Conservation (phyloP, 2,329 filamentous ascomycete species). For the Diplodia sapinea region DNA sequence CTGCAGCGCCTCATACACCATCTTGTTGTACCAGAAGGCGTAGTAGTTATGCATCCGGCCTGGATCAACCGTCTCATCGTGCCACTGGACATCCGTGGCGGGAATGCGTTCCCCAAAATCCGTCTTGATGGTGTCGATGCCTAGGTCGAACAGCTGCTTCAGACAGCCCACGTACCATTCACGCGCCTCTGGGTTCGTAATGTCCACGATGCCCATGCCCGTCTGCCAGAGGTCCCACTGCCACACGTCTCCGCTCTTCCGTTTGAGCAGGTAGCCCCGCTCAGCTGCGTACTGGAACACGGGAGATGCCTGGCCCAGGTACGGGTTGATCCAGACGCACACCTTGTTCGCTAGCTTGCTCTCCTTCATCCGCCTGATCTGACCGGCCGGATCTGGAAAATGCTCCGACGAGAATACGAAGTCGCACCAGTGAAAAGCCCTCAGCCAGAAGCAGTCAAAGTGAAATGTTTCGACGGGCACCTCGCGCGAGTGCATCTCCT, state of each 20-base stretch:
- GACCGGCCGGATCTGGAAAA: conserved; percentile 71
- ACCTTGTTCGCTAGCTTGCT: conserved; percentile 65
- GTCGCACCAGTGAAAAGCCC: conserved; percentile 76
- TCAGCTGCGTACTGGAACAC: conserved; percentile 69
- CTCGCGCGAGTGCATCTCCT: conserved; percentile 69
- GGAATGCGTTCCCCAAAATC: conserved; percentile 78
- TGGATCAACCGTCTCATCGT: conserved; percentile 65
- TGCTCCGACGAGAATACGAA: conserved; percentile 72
- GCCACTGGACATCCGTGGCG: conserved; percentile 67
- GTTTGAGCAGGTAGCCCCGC: conserved; percentile 72
- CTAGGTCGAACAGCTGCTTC: conserved; percentile 68
- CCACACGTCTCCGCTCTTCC: conserved; percentile 71
- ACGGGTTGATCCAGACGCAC: conserved; percentile 79
- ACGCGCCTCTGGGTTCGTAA: conserved; percentile 72
- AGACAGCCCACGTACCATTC: conserved; percentile 69
- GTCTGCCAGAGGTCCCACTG: conserved; percentile 81
- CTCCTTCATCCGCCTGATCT: conserved; percentile 68
- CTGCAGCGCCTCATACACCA: conserved; percentile 70
- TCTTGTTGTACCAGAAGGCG: conserved; percentile 73
- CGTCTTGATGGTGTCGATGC: conserved; percentile 75
- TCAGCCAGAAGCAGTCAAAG: conserved; percentile 81
- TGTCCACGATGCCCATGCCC: conserved; percentile 75
- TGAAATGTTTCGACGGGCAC: conserved; percentile 75
- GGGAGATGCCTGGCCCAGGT: conserved; percentile 71
- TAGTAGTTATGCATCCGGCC: conserved; percentile 79